Evolutionary conservation across 805 yeast genomes (phyloP), one percentile per base, ranked within the genome.

Genomic region (Allodekkera sacchari): DNA sequence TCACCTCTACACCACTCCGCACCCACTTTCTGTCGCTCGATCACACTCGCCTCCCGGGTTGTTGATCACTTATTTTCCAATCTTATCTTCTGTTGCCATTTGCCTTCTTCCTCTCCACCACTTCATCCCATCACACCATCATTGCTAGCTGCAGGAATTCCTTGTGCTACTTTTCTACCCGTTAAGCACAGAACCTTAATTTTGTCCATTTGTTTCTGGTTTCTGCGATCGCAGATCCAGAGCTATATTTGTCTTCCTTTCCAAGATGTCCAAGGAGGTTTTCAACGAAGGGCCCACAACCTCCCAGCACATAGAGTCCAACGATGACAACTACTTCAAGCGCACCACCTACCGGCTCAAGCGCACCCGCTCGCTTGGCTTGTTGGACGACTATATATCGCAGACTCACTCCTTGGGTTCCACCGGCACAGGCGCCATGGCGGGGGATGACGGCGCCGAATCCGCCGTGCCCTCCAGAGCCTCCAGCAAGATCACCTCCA

Each of bases 351-450:
- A 80, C 53, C 76, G 75, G 45, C 60, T 84, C 47, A 84, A 83
- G 47, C 61, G 95, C 50, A 84, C 95, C 21, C 68, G 92, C 47
- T 80, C 92, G 6, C 63, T 84, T 66, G 95, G 95, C 1, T 54
- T 83, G 10, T 61, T 84, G 43, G 94, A 81, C 47, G 83, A 77
- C 39, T 78, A 68, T 47, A 49, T 52, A 5, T 43, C 35, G 11
- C 46, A 45, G 23, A 31, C 50, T 3, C 45, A 34, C 25, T 44
- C 49, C 6, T 22, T 38, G 10, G 47, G 42, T 28, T 35, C 11
- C 22, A 15, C 22, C 17, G 20, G 18, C 6, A 6, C 25, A 7
- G 11, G 11, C 10, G 18, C 19, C 11, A 8, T 8, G 2, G 6
- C 26, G 12, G 19, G n/a, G 12, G 18, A 28, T 13, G 19, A 30